Conservation (phyloP, 495 filamentous ascomycete genomes). For the Glonium stellatum region DNA sequence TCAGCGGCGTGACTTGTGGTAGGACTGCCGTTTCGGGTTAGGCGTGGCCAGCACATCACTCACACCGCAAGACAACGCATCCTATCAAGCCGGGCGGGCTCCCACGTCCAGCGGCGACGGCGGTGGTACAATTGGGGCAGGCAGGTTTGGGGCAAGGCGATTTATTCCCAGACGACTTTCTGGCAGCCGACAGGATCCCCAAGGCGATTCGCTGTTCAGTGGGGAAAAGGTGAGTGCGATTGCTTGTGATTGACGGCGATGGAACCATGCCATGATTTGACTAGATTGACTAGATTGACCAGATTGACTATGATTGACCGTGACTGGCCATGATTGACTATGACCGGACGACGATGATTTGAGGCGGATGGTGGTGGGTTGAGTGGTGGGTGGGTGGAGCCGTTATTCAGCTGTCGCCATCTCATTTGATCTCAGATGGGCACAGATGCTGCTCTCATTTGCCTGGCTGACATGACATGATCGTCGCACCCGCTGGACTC, state of each 20-base stretch:
- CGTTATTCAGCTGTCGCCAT: background rate
- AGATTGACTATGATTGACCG: too few species aligned
- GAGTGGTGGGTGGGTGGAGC: too few species aligned
- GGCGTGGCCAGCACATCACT: constrained; percentile 25
- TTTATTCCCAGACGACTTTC: too few species aligned
- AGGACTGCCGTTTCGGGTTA: constrained; percentile 11
- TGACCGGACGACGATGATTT: too few species aligned
- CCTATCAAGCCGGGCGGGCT: constrained; percentile 16
- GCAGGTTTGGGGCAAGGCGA: constrained; percentile 27
- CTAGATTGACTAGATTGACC: too few species aligned
- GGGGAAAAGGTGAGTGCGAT: too few species aligned
- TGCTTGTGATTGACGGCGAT: too few species aligned
- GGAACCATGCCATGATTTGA: too few species aligned
- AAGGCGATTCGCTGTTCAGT: too few species aligned
- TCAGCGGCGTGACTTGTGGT: constrained; percentile 8
- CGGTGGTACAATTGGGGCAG: constrained; percentile 24
- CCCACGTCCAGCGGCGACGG: constrained; percentile 23
- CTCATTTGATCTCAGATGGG: constrained; percentile 11
- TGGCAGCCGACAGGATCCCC: too few species aligned
- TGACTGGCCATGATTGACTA: background rate
- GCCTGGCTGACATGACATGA: constrained; percentile 20
- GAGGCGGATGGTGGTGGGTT: too few species aligned
- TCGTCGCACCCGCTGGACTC: constrained; percentile 19
- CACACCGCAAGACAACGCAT: constrained; percentile 17
- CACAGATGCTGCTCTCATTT: background rate